Conservation (phyloP, 164 flowering plant genomes). For the Houttuynia cordata region DNA sequence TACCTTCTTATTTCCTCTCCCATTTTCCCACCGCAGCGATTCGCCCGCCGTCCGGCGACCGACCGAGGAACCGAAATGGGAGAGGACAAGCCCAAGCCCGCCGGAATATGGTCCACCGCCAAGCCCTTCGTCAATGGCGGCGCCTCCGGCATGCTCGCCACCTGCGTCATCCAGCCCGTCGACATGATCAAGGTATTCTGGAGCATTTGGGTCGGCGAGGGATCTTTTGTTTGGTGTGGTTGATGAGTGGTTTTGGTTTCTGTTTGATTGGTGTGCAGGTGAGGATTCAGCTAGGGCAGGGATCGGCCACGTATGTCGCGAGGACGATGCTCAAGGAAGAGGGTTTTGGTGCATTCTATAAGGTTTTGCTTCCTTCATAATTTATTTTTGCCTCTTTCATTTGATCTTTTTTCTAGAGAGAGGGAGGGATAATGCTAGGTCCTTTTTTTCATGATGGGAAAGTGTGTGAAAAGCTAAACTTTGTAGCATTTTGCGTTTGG, state of each 20-base stretch:
- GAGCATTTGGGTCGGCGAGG: too few species aligned
- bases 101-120: conserved; percentile 34
- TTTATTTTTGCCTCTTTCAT: too few species aligned
- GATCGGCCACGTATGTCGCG: conserved; percentile 67
- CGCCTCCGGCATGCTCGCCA: conserved; percentile 49
- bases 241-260: background rate
- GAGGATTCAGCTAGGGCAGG: conserved; percentile 95
- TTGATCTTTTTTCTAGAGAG: too few species aligned
- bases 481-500: background rate
- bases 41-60: background rate
- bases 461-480: too few species aligned
- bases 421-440: too few species aligned
- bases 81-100: conserved; percentile 19
- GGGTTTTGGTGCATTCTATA: conserved; percentile 83
- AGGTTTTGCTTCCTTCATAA: conserved; percentile 29
- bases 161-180: conserved; percentile 54
- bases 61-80: conserved; percentile 16
- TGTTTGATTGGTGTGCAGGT: conserved; percentile 35
- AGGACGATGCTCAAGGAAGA: conserved; percentile 77
- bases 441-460: too few species aligned
- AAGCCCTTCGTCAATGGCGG: conserved; percentile 56
- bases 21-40: background rate
- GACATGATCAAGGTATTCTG: conserved; percentile 44
- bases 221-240: background rate
- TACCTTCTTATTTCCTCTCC: too few species aligned